Conservation (phyloP, 495 filamentous ascomycete genomes). For the Lasiosphaeria miniovina region DNA sequence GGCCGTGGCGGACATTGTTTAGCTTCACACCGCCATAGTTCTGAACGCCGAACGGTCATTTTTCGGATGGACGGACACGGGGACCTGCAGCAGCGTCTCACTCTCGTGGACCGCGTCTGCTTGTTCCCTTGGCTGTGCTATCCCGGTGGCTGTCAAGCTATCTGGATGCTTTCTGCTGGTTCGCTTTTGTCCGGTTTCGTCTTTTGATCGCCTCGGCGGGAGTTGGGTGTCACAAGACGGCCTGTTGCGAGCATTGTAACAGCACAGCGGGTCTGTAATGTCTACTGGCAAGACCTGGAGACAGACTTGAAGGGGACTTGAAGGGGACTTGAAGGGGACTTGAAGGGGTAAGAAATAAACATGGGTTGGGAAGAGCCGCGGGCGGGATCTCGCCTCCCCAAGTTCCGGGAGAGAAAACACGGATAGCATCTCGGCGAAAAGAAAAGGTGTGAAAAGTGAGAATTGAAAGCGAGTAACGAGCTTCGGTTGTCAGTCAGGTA, state of each 20-base stretch:
- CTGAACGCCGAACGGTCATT: constrained; percentile 3
- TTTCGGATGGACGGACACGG: constrained; percentile 20
- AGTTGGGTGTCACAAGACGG: background rate
- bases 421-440: no score
- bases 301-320: no score
- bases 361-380: no score
- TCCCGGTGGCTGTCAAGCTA: background rate
- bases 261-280: background rate
- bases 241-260: background rate
- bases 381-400: no score
- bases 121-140: background rate
- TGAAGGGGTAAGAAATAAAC: no score
- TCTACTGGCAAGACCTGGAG: no score
- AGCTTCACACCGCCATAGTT: background rate
- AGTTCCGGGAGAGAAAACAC: no score
- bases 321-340: no score
- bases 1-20: background rate
- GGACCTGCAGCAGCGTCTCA: constrained; percentile 10
- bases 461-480: no score
- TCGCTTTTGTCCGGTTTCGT: constrained; percentile 6
- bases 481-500: no score
- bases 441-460: no score
- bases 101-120: constrained; percentile 7
- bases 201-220: background rate
- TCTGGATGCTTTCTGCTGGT: background rate